Percentiles rank a stretch among this genome's conserved stretches.
Evolutionary conservation across 2,329 filamentous ascomycete species (phyloP).

Genomic region (Zasmidium cellare): DNA sequence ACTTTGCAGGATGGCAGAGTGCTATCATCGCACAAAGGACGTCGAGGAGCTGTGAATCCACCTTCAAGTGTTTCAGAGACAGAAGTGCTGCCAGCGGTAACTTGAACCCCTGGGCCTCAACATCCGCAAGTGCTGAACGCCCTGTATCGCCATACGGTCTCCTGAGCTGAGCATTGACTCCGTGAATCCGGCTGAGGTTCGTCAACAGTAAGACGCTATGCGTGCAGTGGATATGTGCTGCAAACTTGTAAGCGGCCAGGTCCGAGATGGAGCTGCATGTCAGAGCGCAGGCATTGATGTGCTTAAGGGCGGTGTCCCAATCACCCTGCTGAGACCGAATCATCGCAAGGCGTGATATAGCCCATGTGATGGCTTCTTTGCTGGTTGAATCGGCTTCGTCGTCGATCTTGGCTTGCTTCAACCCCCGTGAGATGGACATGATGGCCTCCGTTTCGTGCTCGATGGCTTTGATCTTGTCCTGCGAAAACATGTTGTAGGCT

Average conservation of each 20-base stretch:
- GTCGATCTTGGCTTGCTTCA: background rate
- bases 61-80: background rate
- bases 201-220: background rate
- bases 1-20: background rate
- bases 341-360: background rate
- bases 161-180: background rate
- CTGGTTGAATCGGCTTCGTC: background rate
- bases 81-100: background rate
- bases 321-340: background rate
- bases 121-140: background rate
- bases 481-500: background rate
- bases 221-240: background rate
- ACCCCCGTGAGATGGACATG: background rate
- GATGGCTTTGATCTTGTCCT: background rate
- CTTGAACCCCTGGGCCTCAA: background rate
- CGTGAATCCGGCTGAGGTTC: background rate
- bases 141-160: background rate
- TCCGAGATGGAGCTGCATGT: background rate
- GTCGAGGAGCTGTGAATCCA: background rate
- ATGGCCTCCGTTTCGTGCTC: background rate
- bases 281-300: background rate
- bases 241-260: background rate
- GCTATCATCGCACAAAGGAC: background rate
- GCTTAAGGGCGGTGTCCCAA: background rate
- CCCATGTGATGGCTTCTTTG: background rate